Evolutionary conservation across 306 rosid genomes (phyloP), one percentile per base, ranked within the genome.

Genomic region (Prunus salicina): DNA sequence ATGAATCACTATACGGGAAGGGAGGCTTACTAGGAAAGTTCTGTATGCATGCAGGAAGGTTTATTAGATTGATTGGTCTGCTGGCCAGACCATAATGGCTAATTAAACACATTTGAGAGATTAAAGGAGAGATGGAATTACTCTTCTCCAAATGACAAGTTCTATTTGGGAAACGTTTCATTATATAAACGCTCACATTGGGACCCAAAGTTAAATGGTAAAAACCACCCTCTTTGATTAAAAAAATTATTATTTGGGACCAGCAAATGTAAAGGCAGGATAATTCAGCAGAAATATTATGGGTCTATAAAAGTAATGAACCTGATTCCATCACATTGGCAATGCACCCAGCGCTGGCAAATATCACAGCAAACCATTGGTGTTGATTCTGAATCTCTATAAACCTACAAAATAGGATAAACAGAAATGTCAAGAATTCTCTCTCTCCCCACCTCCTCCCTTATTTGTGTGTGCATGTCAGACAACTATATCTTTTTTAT

Each of bases 281-380:
- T 27, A 73, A 53, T 22, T 8, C 43, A 45, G 63, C 76, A 68
- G 16, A 75, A 51, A 24, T 25, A 43, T n/a, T 27, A 15, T 46
- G 60, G 61, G 30, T 34, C 55, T 65, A 64, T 64, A 66, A 61
- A 60, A 71, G 46, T 19, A 53, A 80, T 74, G 78, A 76, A 92
- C 99, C 99, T 92, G 81, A 96, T 96, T 76, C 91, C 85, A 84
- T 96, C 99, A 80, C 99, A 96, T 32, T 91, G 96, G 82, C 99
- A 96, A 84, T 96, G 99, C 79, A 96, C 98, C 99, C 99, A 96
- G 27, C 97, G 97, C 88, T 93, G 96, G 93, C 99, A 96, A 69
- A 84, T 32, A 80, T 96, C 99, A 81, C 99, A 96, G 87, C 99
- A 92, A 81, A 96, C 98, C 99, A 96, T 96, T 20, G 99, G 99